These are phyloP conservation scores for Phytophthora pistaciae DNA, from an alignment of 352 stramenopile genomes.

Conservation along the genomic window DNA sequence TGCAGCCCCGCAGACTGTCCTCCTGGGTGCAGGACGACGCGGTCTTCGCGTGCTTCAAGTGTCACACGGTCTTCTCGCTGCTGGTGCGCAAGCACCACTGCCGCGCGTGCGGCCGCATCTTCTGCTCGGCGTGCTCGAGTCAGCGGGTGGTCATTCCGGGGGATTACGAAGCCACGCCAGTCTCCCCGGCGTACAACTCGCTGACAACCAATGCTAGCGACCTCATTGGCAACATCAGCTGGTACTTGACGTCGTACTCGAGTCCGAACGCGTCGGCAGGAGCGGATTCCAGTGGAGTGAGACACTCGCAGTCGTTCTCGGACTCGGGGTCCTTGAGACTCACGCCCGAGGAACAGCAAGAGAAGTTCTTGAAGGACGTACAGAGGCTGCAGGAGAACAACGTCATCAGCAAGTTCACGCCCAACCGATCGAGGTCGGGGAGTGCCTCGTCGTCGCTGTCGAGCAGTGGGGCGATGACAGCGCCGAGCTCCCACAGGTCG, in stretches of 20 bases:
- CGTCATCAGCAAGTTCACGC: conserved; percentile 82
- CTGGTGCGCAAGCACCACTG: conserved; percentile 88
- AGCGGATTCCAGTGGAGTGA: conserved; percentile 19
- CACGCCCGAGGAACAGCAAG: conserved; percentile 56
- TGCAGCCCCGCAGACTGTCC: conserved; percentile 79
- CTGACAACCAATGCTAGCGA: conserved; percentile 80
- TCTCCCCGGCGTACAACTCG: conserved; percentile 64
- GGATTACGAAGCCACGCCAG: conserved; percentile 82
- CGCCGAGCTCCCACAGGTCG: conserved; percentile 48
- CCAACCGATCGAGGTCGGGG: conserved; percentile 45
- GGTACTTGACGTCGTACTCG: conserved; percentile 82
- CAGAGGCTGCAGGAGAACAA: conserved; percentile 69
- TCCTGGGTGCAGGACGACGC: conserved; percentile 90
- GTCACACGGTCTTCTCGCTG: conserved; percentile 82
- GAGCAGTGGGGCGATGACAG: conserved; percentile 22
- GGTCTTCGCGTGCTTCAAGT: conserved; percentile 90
- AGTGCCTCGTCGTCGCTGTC: conserved; percentile 39
- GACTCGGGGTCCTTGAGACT: conserved; percentile 40
- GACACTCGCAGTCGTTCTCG: conserved; percentile 34
- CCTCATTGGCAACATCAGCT: conserved; percentile 84
- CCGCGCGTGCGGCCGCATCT: conserved; percentile 83
- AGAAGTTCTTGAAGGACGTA: conserved; percentile 79
- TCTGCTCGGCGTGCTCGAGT: conserved; percentile 82
- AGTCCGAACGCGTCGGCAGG: conserved; percentile 26
- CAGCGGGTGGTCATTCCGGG: conserved; percentile 85